Conservation (phyloP, 495 filamentous ascomycete species). For the Podospora tetraspora region DNA sequence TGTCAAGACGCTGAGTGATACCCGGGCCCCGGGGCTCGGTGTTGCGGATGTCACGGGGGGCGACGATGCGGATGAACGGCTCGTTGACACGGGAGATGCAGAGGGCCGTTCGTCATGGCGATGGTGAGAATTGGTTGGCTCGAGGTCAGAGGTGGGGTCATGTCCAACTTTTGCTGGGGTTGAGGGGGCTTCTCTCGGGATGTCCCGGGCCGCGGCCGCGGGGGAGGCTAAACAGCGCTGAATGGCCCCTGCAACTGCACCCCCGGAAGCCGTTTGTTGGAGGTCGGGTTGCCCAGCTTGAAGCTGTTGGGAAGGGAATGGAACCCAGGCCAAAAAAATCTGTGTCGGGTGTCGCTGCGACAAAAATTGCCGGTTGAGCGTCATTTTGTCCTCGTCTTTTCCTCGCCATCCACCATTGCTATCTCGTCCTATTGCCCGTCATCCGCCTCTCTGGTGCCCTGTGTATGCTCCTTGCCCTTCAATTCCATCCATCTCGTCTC, state of each 20-base stretch:
- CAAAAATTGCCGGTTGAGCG: slow-evolving; percentile 11
- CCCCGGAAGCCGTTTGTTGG: too few relatives aligned
- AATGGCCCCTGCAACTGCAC: background rate
- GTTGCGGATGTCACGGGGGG: background rate
- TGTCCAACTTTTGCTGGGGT: background rate
- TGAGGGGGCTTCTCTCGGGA: background rate
- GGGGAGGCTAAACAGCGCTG: background rate
- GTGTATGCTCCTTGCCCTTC: background rate
- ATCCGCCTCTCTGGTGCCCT: slow-evolving; percentile 7
- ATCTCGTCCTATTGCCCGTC: background rate
- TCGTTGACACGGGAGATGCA: background rate
- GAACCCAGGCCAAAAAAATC: background rate
- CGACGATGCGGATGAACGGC: background rate
- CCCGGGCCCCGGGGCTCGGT: background rate
- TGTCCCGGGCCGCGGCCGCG: background rate
- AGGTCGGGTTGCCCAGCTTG: slow-evolving; percentile 1
- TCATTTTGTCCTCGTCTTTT: slow-evolving; percentile 3
- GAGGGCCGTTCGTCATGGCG: background rate
- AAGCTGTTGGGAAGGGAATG: slow-evolving; percentile 3
- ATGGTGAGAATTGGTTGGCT: background rate
- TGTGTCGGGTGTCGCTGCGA: slow-evolving; percentile 9
- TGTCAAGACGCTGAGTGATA: background rate
- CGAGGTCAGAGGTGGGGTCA: background rate
- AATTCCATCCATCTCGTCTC: background rate
- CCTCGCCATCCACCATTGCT: background rate